These are phyloP conservation scores for Fonsecaea pedrosoi DNA, from an alignment of 2,329 filamentous ascomycete genomes.

Conservation along the genomic window DNA sequence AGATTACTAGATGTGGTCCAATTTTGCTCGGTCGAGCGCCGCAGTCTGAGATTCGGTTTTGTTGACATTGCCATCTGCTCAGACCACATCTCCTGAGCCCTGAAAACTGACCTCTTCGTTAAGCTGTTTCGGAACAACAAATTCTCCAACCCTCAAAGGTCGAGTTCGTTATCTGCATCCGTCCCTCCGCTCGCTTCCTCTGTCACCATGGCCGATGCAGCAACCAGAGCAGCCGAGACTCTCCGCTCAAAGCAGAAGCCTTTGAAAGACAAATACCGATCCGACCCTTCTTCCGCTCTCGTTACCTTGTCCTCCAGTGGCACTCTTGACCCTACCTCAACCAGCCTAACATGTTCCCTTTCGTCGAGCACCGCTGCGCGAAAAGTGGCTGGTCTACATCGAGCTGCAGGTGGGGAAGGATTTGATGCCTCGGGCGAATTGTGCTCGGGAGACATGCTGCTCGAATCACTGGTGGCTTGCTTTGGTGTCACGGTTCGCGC, in stretches of 20 bases:
- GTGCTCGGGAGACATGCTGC: constrained; percentile 59
- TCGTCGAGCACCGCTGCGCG: constrained; percentile 52
- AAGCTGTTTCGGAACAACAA: neutral
- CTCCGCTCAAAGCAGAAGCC: constrained; percentile 58
- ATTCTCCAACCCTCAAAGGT: neutral
- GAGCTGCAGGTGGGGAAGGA: constrained; percentile 55
- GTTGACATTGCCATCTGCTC: neutral
- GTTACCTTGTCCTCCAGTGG: constrained; percentile 56
- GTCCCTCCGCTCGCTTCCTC: neutral
- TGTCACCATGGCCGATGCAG: constrained; percentile 34
- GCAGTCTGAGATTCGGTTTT: neutral
- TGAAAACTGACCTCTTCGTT: neutral
- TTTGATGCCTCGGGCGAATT: constrained; percentile 54
- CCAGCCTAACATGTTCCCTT: constrained; percentile 55
- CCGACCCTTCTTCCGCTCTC: constrained; percentile 53
- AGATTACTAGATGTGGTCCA: neutral
- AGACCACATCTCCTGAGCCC: neutral
- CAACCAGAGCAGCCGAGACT: constrained; percentile 36
- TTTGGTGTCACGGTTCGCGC: constrained; percentile 60
- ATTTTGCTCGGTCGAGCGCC: neutral
- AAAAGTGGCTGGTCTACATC: constrained; percentile 56
- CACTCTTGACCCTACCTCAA: constrained; percentile 51
- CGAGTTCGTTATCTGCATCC: neutral
- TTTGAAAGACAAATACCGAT: constrained; percentile 55
- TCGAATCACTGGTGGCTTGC: constrained; percentile 59